These are phyloP conservation scores for Daldinia grandis DNA, from an alignment of 495 filamentous ascomycete species.

Conservation along the genomic window DNA sequence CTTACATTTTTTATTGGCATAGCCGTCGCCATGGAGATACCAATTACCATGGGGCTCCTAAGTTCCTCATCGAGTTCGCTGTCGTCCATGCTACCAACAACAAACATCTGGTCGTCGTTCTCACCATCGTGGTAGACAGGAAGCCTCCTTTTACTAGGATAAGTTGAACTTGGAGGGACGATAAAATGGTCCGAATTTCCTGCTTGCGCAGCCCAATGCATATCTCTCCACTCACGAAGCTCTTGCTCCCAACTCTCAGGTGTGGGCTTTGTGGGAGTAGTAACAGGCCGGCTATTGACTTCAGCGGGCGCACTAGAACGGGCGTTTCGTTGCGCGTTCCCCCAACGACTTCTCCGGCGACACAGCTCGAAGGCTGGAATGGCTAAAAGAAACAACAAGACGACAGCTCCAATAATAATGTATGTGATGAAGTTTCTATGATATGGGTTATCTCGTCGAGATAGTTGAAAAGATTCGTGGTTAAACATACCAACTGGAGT, in stretches of 20 bases:
- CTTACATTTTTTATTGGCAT: slow-evolving; percentile 4
- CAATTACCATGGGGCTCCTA: background rate
- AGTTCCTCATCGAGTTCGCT: background rate
- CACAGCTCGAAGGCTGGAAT: background rate
- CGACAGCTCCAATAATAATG: background rate
- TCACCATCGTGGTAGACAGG: background rate
- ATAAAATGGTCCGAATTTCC: background rate
- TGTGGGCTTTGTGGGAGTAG: background rate
- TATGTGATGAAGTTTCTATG: background rate
- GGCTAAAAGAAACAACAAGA: background rate
- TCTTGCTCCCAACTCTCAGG: background rate
- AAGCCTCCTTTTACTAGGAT: background rate
- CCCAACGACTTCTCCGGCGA: background rate
- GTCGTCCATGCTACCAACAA: background rate
- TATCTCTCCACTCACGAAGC: background rate
- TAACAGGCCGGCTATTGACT: background rate
- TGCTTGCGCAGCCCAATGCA: background rate
- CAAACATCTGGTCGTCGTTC: background rate
- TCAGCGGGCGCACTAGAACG: background rate
- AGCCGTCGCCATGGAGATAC: background rate
- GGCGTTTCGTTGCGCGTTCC: background rate
- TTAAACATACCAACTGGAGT: background rate
- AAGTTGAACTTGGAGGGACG: background rate
- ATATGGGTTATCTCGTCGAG: background rate
- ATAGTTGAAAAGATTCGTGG: background rate